A percentile compares a stretch with the other conserved stretches of the same genome.
These are phyloP conservation scores for Rhynchospora breviuscula DNA, from an alignment of 176 grass and related monocot genomes.

Conservation along the genomic window DNA sequence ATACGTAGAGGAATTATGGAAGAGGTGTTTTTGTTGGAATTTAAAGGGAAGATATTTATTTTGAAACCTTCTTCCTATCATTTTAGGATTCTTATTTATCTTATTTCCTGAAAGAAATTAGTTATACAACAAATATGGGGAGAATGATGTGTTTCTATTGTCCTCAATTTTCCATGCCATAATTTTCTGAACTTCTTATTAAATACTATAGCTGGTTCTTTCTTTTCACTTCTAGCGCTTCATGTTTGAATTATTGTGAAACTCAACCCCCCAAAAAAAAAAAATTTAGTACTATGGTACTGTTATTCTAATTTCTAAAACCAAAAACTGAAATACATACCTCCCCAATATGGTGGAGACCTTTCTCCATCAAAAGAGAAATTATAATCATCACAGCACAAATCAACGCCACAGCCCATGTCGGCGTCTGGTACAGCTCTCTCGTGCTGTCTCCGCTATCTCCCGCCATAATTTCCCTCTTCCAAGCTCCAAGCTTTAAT, in stretches of 20 bases:
- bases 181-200: too few relatives aligned
- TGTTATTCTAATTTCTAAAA: not conserved
- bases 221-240: too few relatives aligned
- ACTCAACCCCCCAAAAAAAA: not conserved
- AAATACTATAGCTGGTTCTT: too few relatives aligned
- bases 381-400: conserved; percentile 49
- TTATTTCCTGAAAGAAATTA: not conserved
- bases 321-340: conserved; percentile 22
- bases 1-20: not conserved
- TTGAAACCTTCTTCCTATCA: not conserved
- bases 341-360: conserved; percentile 52
- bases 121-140: not conserved
- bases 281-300: not conserved
- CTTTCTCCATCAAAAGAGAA: conserved; percentile 66
- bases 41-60: too few relatives aligned
- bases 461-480: conserved; percentile 23
- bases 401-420: conserved; percentile 72
- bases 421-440: conserved; percentile 47
- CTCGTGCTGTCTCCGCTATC: not conserved
- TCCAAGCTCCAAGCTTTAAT: not conserved
- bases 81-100: not conserved
- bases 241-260: too few relatives aligned
- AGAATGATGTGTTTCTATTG: too few relatives aligned
- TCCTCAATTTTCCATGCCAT: too few relatives aligned
- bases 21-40: not conserved